These are phyloP conservation scores for Plasmodium falciparum DNA, from an alignment of 169 alveolate genomes.

Conservation along the genomic window DNA sequence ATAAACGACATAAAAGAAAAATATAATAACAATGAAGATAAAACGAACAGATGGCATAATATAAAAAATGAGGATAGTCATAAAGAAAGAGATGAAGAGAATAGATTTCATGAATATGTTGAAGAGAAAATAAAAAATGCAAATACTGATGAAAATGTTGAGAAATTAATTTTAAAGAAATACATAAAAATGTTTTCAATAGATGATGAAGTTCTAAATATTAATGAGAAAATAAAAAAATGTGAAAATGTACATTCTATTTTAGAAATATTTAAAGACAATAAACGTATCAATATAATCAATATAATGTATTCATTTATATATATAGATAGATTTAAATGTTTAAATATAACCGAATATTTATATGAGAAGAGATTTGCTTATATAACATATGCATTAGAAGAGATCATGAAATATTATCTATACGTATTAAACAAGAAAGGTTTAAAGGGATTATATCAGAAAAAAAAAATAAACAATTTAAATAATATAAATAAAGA, in stretches of 20 bases:
- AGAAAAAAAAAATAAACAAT: too few relatives aligned
- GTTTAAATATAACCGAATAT: conserved; percentile 32
- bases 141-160: conserved; percentile 4
- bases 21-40: not conserved
- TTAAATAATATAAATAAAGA: too few relatives aligned
- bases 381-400: conserved; percentile 32
- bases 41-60: not conserved
- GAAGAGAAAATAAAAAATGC: conserved; percentile 10
- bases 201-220: conserved; percentile 34
- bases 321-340: conserved; percentile 39
- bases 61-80: not conserved
- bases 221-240: conserved; percentile 38
- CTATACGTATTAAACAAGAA: conserved; percentile 25
- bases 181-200: conserved; percentile 24
- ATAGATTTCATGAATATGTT: conserved; percentile 1
- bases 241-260: conserved; percentile 27
- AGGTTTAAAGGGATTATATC: not conserved
- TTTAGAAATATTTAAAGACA: conserved; percentile 27
- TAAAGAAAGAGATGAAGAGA: not conserved
- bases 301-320: conserved; percentile 65
- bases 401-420: conserved; percentile 45
- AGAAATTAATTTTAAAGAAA: conserved; percentile 10
- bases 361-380: conserved; percentile 48
- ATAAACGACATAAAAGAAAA: conserved; percentile 14
- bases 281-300: conserved; percentile 31